Percentiles rank a stretch among this genome's conserved stretches.
Evolutionary conservation across 176 grass and related monocot genomes (phyloP).

Genomic region (Oryza punctata): DNA sequence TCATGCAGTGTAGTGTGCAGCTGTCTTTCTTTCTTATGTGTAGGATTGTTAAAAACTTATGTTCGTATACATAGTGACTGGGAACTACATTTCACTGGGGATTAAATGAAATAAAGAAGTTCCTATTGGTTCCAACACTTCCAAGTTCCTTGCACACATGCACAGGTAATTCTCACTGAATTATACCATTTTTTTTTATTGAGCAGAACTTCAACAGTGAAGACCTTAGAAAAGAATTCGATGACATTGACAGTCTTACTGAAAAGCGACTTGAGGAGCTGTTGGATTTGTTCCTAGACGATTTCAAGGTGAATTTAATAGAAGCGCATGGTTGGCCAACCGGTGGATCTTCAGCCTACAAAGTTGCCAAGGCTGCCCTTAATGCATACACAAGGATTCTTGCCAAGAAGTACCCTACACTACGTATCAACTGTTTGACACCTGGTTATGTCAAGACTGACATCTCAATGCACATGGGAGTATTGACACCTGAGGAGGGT

Average conservation of each 20-base stretch:
- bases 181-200: background rate
- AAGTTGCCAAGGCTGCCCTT: conserved; percentile 53
- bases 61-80: background rate
- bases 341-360: conserved; percentile 52
- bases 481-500: conserved; percentile 55
- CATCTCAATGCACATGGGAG: conserved; percentile 54
- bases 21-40: background rate
- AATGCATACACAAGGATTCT: conserved; percentile 71
- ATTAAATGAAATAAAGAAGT: background rate
- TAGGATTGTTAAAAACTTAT: background rate
- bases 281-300: conserved; percentile 48
- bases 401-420: conserved; percentile 50
- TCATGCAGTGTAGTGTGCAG: background rate
- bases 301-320: conserved; percentile 64
- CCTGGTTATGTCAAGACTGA: conserved; percentile 77
- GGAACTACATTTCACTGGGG: background rate
- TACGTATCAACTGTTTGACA: conserved; percentile 55
- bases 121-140: background rate
- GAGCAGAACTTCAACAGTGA: conserved; percentile 55
- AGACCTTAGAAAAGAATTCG: conserved; percentile 45
- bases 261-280: conserved; percentile 55
- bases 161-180: background rate
- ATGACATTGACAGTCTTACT: conserved; percentile 48
- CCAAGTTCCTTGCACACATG: background rate
- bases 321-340: conserved; percentile 58